Conservation (phyloP, 352 stramenopile genomes). For the Phytopythium helicoides region DNA sequence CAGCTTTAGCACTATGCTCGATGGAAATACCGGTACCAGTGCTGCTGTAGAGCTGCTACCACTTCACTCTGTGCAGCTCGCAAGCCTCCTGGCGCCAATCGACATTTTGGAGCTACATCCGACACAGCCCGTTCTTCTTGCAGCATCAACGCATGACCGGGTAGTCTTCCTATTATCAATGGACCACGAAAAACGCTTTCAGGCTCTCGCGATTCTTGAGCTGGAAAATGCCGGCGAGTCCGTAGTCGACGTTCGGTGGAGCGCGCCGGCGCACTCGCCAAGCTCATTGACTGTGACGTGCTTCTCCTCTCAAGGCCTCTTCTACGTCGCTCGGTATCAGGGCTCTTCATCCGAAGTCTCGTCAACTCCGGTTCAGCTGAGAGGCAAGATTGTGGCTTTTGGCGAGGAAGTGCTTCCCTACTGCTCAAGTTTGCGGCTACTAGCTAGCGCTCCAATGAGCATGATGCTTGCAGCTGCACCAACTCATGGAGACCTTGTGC, state of each 20-base stretch:
- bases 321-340: constrained; percentile 45
- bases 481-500: constrained; percentile 29
- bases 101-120: constrained; percentile 63
- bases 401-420: constrained; percentile 35
- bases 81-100: constrained; percentile 21
- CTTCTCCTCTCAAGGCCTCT: constrained; percentile 43
- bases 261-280: constrained; percentile 22
- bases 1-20: background rate
- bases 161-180: constrained; percentile 59
- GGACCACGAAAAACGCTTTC: constrained; percentile 72
- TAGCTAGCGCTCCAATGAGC: constrained; percentile 39
- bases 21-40: background rate
- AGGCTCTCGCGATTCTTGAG: constrained; percentile 48
- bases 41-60: constrained; percentile 57
- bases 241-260: constrained; percentile 66
- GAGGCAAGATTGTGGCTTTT: constrained; percentile 44
- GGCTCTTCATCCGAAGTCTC: constrained; percentile 15
- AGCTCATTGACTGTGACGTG: constrained; percentile 56
- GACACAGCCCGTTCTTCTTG: constrained; percentile 49
- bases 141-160: constrained; percentile 42
- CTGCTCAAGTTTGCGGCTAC: constrained; percentile 38
- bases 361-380: constrained; percentile 21
- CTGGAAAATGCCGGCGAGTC: constrained; percentile 33
- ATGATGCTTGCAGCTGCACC: constrained; percentile 51
- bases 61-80: constrained; percentile 56